Evolutionary conservation across 2,329 filamentous ascomycete species (phyloP), one percentile per base, ranked within the genome.

Genomic region (Phaeosphaeria sp.): DNA sequence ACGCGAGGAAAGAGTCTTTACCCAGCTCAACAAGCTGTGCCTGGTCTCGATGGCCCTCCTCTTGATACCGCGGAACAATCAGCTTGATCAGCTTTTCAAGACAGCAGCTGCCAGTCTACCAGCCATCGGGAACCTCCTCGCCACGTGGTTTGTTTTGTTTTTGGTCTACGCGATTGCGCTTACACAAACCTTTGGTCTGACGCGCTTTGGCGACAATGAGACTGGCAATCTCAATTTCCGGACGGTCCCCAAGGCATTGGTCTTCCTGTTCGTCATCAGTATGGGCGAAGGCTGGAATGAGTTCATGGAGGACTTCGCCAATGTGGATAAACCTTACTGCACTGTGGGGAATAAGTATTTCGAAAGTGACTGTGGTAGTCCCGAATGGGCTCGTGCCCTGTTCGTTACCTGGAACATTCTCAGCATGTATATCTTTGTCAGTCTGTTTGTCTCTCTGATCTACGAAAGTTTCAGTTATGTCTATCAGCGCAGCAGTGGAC

Each of bases 351-450:
- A 80, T 1, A 84, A 84, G 40, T 97, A 97, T 77, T 94, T 93
- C 70, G 81, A 91, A 43, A 95, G 92, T 69, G 96, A 99, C 78
- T 99, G 95, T 72, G 95, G 95, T 57, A 97, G 94, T 79, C 86
- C 88, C 50, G 86, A 88, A 40, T 99, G 95, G 93, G 93, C 95
- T 7, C 86, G 93, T 51, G 87, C 89, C 33, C 83, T 99, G 9
- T 99, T 99, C 81, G 93, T 98, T 56, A 87, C 90, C 4, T 99
- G 95, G 95, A 99, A 99, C 81, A 94, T 99, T 70, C 86, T 99
- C 78, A 98, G 94, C 90, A 99, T 99, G 95, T 99, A 99, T 80
- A 96, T 99, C 71, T 99, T 99, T 72, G 94, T 98, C 73, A 97
- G 94, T 73, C 81, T 99, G 74, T 99, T 99, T 77, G 94, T 99